A percentile compares a stretch with the other conserved stretches of the same genome.
phyloP scores from a whole-genome alignment of 2,329 filamentous ascomycete genomes.

The Aspergillus ruber region DNA sequence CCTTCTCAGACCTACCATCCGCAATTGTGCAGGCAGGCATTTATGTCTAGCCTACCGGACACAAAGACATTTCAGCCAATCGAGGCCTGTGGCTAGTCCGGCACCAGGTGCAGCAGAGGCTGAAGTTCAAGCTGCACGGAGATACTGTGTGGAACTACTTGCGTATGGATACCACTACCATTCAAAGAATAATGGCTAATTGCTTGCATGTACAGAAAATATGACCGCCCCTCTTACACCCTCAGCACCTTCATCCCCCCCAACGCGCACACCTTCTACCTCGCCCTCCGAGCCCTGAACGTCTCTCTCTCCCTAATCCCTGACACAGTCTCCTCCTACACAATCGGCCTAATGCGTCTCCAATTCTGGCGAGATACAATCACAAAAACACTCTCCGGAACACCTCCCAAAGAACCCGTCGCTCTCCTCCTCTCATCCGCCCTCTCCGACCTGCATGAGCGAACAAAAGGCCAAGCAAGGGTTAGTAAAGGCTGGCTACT shows the following conservation, averaged over 20 bases:
- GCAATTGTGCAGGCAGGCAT: slow-evolving; percentile 12
- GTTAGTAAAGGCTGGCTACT: slow-evolving; percentile 67
- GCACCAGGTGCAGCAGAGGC: slow-evolving; percentile 26
- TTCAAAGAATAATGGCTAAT: slow-evolving; percentile 1
- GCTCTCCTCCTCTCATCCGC: slow-evolving; percentile 74
- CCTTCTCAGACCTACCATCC: slow-evolving; percentile 13
- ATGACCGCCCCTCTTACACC: slow-evolving; percentile 82
- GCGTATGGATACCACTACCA: slow-evolving; percentile 32
- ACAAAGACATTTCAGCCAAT: slow-evolving; percentile 17
- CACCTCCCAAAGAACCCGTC: slow-evolving; percentile 83
- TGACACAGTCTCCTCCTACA: slow-evolving; percentile 81
- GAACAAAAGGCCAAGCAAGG: slow-evolving; percentile 42
- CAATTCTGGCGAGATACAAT: slow-evolving; percentile 93
- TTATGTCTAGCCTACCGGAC: slow-evolving; percentile 6
- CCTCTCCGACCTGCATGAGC: slow-evolving; percentile 50
- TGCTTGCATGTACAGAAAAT: slow-evolving; percentile 54
- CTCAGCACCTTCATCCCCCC: slow-evolving; percentile 77
- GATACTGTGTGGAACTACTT: slow-evolving; percentile 55
- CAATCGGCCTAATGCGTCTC: slow-evolving; percentile 79
- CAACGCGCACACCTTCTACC: slow-evolving; percentile 71
- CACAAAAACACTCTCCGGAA: slow-evolving; percentile 66
- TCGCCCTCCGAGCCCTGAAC: slow-evolving; percentile 87
- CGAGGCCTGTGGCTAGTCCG: slow-evolving; percentile 10
- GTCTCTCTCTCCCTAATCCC: slow-evolving; percentile 85
- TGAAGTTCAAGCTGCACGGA: slow-evolving; percentile 50